Conservation (phyloP, 2,329 filamentous ascomycete species). For the Trichoderma afroharzianum region DNA sequence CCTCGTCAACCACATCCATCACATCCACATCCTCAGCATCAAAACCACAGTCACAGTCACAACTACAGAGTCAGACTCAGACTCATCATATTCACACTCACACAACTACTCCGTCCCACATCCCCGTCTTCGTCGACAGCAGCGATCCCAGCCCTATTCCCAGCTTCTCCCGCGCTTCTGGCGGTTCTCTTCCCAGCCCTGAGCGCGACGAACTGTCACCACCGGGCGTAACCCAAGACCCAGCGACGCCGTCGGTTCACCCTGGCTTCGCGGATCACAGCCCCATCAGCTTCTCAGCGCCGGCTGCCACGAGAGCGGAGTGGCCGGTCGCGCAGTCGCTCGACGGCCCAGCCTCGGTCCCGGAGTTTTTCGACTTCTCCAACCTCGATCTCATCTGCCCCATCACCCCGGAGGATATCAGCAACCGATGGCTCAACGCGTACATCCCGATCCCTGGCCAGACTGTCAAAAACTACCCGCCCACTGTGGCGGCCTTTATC, state of each 20-base stretch:
- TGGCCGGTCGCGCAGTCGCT: neutral
- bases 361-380: conserved; percentile 32
- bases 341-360: neutral
- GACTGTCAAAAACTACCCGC: conserved; percentile 39
- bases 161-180: neutral
- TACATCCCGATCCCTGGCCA: conserved; percentile 45
- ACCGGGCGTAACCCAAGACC: neutral
- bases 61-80: neutral
- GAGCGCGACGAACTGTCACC: conserved; percentile 4
- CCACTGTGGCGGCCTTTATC: conserved; percentile 37
- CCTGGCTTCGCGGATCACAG: neutral
- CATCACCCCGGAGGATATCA: conserved; percentile 45
- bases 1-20: neutral
- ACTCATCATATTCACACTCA: neutral
- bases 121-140: neutral
- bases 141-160: neutral
- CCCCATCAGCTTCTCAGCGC: neutral
- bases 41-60: neutral
- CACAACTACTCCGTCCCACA: neutral
- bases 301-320: neutral
- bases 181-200: neutral
- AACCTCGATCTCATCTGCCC: conserved; percentile 39
- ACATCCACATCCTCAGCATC: neutral
- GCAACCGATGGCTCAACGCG: conserved; percentile 46
- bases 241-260: neutral